Evolutionary conservation across 306 rosid genomes (phyloP).

Genomic region (Sindora glabra): DNA sequence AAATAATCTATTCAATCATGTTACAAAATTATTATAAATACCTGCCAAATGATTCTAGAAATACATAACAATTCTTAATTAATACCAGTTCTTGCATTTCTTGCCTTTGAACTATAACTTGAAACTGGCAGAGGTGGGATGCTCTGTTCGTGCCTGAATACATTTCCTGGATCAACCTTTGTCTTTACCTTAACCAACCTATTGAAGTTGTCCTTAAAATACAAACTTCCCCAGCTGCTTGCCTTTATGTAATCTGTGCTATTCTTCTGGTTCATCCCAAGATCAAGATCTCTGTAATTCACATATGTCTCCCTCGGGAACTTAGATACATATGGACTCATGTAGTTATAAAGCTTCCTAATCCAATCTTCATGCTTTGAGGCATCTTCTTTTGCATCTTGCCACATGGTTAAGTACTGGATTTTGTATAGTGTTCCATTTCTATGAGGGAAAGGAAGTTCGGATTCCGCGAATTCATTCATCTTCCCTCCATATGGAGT

Average conservation of each 20-base stretch:
- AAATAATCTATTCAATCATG: too few species aligned
- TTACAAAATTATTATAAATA: too few species aligned
- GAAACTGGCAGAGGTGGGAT: background rate
- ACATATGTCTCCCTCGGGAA: background rate
- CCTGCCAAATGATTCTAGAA: too few species aligned
- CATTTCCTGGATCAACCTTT: background rate
- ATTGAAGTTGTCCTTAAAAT: background rate
- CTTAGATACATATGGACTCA: background rate
- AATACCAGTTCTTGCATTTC: too few species aligned
- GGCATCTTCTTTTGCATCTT: too few species aligned
- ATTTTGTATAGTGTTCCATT: constrained; percentile 1
- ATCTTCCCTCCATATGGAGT: constrained; percentile 9
- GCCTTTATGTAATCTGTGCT: background rate
- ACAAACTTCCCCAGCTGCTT: background rate
- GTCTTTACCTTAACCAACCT: background rate
- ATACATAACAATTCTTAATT: too few species aligned
- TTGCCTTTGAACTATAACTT: too few species aligned
- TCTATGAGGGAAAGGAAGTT: constrained; percentile 13
- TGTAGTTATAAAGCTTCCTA: too few species aligned
- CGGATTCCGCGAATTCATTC: background rate
- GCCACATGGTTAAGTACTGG: background rate
- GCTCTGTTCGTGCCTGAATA: background rate
- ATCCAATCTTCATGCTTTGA: too few species aligned
- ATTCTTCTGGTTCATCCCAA: background rate
- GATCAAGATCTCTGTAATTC: background rate